Evolutionary conservation across 148 eudicot species (phyloP).

Genomic region (Dysphania ambrosioides): DNA sequence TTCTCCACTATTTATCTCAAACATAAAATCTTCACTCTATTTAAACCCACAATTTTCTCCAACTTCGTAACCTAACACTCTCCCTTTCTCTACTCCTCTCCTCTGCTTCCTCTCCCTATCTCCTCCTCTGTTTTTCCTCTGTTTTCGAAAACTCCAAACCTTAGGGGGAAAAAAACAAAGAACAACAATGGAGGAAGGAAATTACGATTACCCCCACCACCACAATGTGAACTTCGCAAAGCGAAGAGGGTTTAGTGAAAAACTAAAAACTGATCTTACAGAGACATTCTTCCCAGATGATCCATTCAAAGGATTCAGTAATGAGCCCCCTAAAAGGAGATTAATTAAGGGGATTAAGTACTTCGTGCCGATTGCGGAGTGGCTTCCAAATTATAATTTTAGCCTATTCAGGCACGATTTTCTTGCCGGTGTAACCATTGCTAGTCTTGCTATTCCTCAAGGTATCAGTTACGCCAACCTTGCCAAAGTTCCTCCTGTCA

Average conservation of each 20-base stretch:
- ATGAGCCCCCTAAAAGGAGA: constrained; percentile 35
- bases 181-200: constrained; percentile 2
- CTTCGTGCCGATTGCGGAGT: constrained; percentile 64
- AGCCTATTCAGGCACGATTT: constrained; percentile 56
- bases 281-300: constrained; percentile 85
- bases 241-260: constrained; percentile 38
- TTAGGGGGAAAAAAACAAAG: too few relatives aligned
- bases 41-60: constrained; percentile 1
- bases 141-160: background rate
- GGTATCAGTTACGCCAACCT: constrained; percentile 97
- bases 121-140: background rate
- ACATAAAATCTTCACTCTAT: constrained; percentile 1
- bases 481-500: constrained; percentile 63
- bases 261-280: constrained; percentile 37
- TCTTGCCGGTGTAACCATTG: constrained; percentile 88
- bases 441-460: constrained; percentile 95
- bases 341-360: constrained; percentile 37
- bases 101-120: background rate
- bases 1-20: background rate
- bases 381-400: constrained; percentile 60
- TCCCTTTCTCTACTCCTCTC: background rate
- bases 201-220: background rate
- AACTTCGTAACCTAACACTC: constrained; percentile 10
- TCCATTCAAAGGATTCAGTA: constrained; percentile 45
- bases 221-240: constrained; percentile 42